phyloP scores from a whole-genome alignment of 495 filamentous ascomycete genomes.

The Hyaloscypha variabilis region DNA sequence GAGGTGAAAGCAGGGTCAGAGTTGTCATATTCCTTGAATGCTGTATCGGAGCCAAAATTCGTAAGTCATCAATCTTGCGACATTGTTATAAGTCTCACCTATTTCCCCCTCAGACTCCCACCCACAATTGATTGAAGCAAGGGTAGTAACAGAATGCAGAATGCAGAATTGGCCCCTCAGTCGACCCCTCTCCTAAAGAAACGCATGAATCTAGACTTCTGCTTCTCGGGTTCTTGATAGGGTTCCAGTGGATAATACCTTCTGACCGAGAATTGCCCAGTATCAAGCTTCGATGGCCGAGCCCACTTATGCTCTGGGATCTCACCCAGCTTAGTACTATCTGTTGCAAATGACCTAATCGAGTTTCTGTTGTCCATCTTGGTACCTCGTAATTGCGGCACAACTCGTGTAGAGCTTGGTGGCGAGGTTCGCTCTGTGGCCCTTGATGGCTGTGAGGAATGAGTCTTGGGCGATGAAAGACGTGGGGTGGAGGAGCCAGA shows the following conservation, averaged over 20 bases:
- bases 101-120: background rate
- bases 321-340: constrained; percentile 33
- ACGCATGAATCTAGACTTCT: constrained; percentile 26
- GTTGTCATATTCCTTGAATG: background rate
- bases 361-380: constrained; percentile 19
- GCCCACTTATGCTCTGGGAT: constrained; percentile 33
- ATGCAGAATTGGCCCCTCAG: background rate
- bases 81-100: background rate
- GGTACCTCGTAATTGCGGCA: background rate
- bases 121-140: background rate
- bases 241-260: constrained; percentile 23
- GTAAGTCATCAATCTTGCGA: background rate
- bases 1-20: background rate
- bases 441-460: background rate
- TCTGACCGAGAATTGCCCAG: constrained; percentile 18
- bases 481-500: background rate
- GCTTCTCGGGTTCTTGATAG: constrained; percentile 28
- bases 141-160: no score
- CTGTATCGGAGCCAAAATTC: background rate
- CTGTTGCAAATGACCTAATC: constrained; percentile 30
- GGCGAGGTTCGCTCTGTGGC: background rate
- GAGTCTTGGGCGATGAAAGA: background rate
- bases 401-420: background rate
- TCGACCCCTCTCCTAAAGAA: constrained; percentile 21
- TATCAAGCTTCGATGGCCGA: background rate